Conservation (phyloP, 2,329 filamentous ascomycete species). For the Pyricularia grisea region DNA sequence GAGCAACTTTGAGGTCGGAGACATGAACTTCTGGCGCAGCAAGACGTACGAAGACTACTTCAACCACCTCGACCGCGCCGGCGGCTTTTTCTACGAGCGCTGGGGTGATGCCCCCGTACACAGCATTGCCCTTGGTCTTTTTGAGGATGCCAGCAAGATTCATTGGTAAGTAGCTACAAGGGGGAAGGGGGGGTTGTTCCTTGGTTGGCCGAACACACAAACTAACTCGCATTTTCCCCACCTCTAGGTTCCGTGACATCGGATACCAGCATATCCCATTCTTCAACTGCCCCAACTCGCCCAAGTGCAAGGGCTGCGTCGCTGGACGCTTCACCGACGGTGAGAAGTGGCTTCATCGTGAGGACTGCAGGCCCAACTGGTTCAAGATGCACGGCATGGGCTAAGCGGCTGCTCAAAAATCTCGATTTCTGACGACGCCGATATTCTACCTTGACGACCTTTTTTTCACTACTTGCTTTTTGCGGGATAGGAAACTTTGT, state of each 20-base stretch:
- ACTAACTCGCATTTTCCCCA: not conserved
- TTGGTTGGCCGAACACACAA: not conserved
- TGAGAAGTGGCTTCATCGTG: slow-evolving; percentile 72
- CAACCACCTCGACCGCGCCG: slow-evolving; percentile 83
- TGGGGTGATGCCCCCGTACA: slow-evolving; percentile 98
- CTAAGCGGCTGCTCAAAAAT: slow-evolving; percentile 27
- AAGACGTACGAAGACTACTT: slow-evolving; percentile 93
- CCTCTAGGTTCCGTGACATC: slow-evolving; percentile 88
- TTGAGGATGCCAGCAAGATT: slow-evolving; percentile 83
- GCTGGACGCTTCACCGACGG: slow-evolving; percentile 84
- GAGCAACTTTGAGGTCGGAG: slow-evolving; percentile 96
- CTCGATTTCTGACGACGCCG: not conserved
- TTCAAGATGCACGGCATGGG: slow-evolving; percentile 89
- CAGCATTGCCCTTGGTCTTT: slow-evolving; percentile 83
- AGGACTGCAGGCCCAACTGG: slow-evolving; percentile 94
- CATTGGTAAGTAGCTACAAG: slow-evolving; percentile 65
- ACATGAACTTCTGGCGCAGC: slow-evolving; percentile 87
- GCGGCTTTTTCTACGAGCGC: slow-evolving; percentile 96
- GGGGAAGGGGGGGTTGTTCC: no score
- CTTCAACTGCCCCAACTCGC: slow-evolving; percentile 96
- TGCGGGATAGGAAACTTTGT: not conserved
- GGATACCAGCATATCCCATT: slow-evolving; percentile 98
- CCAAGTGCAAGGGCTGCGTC: slow-evolving; percentile 84
- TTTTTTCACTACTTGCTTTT: not conserved
- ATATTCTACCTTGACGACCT: not conserved